Percentiles rank a stretch among this genome's conserved stretches.
These are phyloP conservation scores for Vitis cinerea DNA, from an alignment of 164 flowering plant species.

Conservation along the genomic window DNA sequence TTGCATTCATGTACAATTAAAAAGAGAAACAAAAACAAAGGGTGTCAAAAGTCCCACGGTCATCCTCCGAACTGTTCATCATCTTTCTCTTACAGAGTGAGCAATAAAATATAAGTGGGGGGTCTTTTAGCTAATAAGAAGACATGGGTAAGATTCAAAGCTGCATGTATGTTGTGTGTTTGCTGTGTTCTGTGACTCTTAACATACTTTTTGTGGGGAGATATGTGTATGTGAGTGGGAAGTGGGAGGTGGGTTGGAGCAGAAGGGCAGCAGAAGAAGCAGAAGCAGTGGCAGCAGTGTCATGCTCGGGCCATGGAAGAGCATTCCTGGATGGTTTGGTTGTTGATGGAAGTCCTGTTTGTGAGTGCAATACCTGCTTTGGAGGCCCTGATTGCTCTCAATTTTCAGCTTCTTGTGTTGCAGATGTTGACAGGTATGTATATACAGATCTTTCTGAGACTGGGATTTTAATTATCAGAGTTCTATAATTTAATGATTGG, in stretches of 20 bases:
- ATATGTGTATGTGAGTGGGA: background rate
- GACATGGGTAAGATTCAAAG: background rate
- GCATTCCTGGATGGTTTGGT: slow-evolving; percentile 36
- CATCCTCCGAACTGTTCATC: no score
- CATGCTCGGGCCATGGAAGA: slow-evolving; percentile 42
- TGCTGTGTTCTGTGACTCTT: background rate
- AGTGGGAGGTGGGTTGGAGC: slow-evolving; percentile 11
- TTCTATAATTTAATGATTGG: no score
- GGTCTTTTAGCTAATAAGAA: no score
- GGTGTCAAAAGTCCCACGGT: no score
- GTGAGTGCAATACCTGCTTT: slow-evolving; percentile 36
- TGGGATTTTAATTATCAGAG: no score
- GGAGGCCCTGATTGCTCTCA: slow-evolving; percentile 36
- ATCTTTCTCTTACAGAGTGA: no score
- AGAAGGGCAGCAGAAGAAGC: slow-evolving; percentile 27
- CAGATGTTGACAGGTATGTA: slow-evolving; percentile 34
- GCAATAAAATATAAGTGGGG: no score
- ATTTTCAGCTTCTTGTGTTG: slow-evolving; percentile 24
- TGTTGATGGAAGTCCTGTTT: slow-evolving; percentile 16
- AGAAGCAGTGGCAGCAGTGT: slow-evolving; percentile 28
- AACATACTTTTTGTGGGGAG: background rate
- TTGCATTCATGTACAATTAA: no score
- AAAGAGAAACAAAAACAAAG: no score
- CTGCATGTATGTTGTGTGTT: background rate
- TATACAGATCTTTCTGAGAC: no score